Conservation (phyloP, 768 basidiomycete genomes). For the Gloeophyllum trabeum region DNA sequence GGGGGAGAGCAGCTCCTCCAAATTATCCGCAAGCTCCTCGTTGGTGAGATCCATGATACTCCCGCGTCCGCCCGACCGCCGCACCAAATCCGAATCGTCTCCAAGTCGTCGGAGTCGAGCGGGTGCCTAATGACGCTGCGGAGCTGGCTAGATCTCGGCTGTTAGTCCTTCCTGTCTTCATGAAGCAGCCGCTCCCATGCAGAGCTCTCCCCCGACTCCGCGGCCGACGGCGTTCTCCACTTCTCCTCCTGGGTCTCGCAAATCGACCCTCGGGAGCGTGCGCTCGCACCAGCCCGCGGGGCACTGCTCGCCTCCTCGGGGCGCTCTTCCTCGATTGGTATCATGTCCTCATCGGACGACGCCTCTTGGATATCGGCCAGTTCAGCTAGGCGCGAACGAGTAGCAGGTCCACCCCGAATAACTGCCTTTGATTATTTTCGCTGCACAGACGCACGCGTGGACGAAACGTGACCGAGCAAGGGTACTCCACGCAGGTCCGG, state of each 20-base stretch:
- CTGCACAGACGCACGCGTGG: too few relatives aligned
- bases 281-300: too few relatives aligned
- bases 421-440: too few relatives aligned
- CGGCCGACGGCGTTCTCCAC: neutral
- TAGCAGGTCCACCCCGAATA: neutral
- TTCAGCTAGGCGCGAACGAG: too few relatives aligned
- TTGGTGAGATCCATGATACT: neutral
- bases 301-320: too few relatives aligned
- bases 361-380: too few relatives aligned
- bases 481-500: neutral
- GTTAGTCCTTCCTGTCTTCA: neutral
- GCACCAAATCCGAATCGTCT: too few relatives aligned
- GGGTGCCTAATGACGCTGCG: neutral
- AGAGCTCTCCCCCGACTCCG: neutral
- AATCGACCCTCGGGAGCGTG: too few relatives aligned
- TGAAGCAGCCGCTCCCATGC: neutral
- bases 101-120: neutral
- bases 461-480: neutral
- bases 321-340: too few relatives aligned
- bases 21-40: neutral
- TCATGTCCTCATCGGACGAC: too few relatives aligned
- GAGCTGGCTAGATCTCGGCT: neutral
- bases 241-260: neutral
- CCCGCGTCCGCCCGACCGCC: too few relatives aligned
- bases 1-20: neutral